phyloP scores from a whole-genome alignment of 768 basidiomycete species.

The Russula dissimulans region DNA sequence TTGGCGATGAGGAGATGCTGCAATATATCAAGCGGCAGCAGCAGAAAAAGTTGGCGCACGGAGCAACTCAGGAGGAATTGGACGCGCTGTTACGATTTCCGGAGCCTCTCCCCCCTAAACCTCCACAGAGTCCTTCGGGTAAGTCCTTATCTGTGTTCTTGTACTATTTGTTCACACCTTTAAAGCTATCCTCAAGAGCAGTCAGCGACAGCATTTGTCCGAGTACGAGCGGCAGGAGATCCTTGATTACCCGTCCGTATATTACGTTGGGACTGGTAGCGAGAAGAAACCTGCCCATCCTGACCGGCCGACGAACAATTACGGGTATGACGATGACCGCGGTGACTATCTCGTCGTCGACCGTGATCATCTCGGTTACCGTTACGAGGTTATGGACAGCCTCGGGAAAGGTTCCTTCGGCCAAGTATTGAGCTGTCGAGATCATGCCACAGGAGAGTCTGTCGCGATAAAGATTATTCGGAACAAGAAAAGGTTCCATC shows the following conservation, averaged over 20 bases:
- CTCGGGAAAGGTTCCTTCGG: conserved; percentile 98
- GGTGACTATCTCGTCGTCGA: conserved; percentile 91
- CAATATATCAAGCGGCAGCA: conserved; percentile 88
- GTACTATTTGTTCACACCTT: background rate
- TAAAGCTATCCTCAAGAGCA: conserved; percentile 56
- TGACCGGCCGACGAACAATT: conserved; percentile 73
- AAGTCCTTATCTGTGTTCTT: conserved; percentile 24
- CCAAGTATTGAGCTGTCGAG: conserved; percentile 91
- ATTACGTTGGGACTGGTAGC: conserved; percentile 69
- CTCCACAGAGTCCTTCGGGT: conserved; percentile 64
- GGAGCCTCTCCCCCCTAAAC: conserved; percentile 68
- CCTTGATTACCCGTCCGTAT: conserved; percentile 75
- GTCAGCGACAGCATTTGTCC: conserved; percentile 63
- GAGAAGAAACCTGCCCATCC: conserved; percentile 75
- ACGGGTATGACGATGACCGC: conserved; percentile 95
- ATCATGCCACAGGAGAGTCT: conserved; percentile 91
- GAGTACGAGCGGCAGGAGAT: conserved; percentile 89
- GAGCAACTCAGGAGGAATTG: conserved; percentile 78
- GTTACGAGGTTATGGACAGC: conserved; percentile 89
- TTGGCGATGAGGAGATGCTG: conserved; percentile 96
- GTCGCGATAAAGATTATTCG: conserved; percentile 99
- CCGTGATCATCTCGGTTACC: conserved; percentile 89
- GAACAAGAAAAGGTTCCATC: conserved; percentile 98
- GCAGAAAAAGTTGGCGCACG: conserved; percentile 74
- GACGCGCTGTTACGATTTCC: conserved; percentile 89